Evolutionary conservation across 179 eudicot genomes (phyloP), one percentile per base, ranked within the genome.

Genomic region (Patellifolia procumbens): DNA sequence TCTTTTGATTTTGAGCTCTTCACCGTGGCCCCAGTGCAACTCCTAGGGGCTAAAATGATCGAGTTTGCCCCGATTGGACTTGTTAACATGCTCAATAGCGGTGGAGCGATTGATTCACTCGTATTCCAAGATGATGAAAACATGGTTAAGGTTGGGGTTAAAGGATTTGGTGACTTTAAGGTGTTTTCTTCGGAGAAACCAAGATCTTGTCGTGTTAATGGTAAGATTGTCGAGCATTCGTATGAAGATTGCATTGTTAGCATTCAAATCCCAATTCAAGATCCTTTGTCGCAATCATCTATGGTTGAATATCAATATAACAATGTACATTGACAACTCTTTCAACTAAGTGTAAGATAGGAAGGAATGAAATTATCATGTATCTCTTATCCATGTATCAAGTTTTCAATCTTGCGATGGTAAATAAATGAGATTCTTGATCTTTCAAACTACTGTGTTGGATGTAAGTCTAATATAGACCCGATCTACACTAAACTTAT

Each of bases 1-100:
- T 89, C 95, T 1, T 94, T 92, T 73, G 76, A 74, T 32, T 94
- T 84, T 31, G 98, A 94, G 87, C 93, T 94, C 70, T 74, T 92
- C 2, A 81, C 88, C 0, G 93, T 94, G 17, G 86, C 93, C 34
- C 97, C 97, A 0, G 82, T 94, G 8, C 70, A 72, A 20, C 20
- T 7, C 2, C 24, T 92, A 39, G 81, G 83, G 7, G 61, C 65
- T 29, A 77, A 76, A 17, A 59, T 74, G 5, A 75, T 86, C 34
- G 84, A 90, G 19, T 92, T 94, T 68, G 91, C 96, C 39, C 91
- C 94, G 0, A 92, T 94, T 16, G 98, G 98, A 58, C 73, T 89
- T 20, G 92, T 85, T 43, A 94, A 92, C 74, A 92, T 94, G 96
- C 88, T 92, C 31, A 94, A 94, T 73, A 61, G 89, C 2, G 92